These are phyloP conservation scores for Lentinula novae-zelandiae DNA, from an alignment of 1,284 basidiomycete genomes.

Conservation along the genomic window DNA sequence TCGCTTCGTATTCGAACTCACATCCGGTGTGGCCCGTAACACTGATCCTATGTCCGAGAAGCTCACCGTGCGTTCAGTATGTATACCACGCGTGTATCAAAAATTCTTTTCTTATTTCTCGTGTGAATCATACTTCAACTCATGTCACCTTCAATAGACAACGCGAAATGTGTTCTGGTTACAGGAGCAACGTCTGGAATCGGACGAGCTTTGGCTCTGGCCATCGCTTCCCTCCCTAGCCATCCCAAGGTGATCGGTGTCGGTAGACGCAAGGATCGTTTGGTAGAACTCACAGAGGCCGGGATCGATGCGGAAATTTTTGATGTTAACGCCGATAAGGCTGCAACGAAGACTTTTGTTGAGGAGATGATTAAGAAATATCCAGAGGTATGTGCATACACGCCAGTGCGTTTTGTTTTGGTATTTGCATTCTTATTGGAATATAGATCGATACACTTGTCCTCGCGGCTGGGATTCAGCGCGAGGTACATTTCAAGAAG, in stretches of 20 bases:
- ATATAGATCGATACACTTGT: slow-evolving; percentile 47
- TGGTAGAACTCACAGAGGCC: slow-evolving; percentile 39
- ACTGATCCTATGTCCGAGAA: too few species aligned
- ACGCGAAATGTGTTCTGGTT: slow-evolving; percentile 55
- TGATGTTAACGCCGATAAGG: slow-evolving; percentile 38
- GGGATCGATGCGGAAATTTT: slow-evolving; percentile 40
- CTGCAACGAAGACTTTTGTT: slow-evolving; percentile 37
- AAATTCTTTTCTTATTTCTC: too few species aligned
- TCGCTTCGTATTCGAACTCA: too few species aligned
- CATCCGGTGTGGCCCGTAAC: too few species aligned
- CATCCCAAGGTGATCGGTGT: slow-evolving; percentile 52
- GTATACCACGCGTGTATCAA: too few species aligned
- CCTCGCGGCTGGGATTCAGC: slow-evolving; percentile 51
- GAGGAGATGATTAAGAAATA: slow-evolving; percentile 37
- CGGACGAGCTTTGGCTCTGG: slow-evolving; percentile 55
- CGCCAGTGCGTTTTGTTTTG: not conserved
- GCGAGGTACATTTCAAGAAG: slow-evolving; percentile 46
- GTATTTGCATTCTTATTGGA: not conserved
- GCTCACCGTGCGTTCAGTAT: too few species aligned
- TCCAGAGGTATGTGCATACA: slow-evolving; percentile 42
- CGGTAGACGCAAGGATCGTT: slow-evolving; percentile 49
- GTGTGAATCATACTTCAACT: too few species aligned
- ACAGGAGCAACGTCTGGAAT: slow-evolving; percentile 63
- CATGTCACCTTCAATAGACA: slow-evolving; percentile 40
- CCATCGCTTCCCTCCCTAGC: slow-evolving; percentile 44